Base-by-base conservation (phyloP, 1,139 yeast species). In the Saccharomycopsis hybrid region DNA sequence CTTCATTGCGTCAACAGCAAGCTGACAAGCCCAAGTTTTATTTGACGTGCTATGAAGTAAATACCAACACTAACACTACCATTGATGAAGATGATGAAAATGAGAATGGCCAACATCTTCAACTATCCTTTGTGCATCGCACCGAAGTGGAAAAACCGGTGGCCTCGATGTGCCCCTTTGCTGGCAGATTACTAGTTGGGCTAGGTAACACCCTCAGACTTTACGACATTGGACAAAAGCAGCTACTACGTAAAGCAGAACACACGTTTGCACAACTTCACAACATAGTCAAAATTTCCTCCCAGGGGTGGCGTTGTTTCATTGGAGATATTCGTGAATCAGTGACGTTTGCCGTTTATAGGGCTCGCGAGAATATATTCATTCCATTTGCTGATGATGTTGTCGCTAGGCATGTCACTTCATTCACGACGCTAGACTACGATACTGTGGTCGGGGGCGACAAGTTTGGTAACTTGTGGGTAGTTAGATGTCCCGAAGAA, bases 371-470 rank as follows among this genome's bases (percentile, higher is more conserved):
- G n/a, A 79, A 82, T 59, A 62, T 62, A 27, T 82, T 90, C 59
- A 60, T 80, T 8, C 75, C 83, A 1, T 70, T 89, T 56, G 82
- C 82, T 0, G 89, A 83, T 60, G 97, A 92, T 65, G 66, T 74
- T 0, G 66, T 82, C 46, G 72, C 80, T 44, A 71, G 97, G 35
- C 86, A 84, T 60, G 71, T 84, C 2, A 83, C 95, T 0, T 61
- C 81, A 1, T 57, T 84, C 44, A 60, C 71, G 2, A 66, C 78
- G 57, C 65, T 92, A 5, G 98, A 92, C 63, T 75, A 78, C 52
- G 81, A 80, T 53, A 88, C 97, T 0, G 75, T 85, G 0, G 69
- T 85, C 39, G 88, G 85, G 0, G 96, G 96, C n/a, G 98, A 92
- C 62, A 83, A 82, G 59, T 89, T 85, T 66, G 97, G 98, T 1